Percentiles rank a stretch among this genome's conserved stretches.
Evolutionary conservation across 805 yeast genomes (phyloP).

Genomic region (Wickerhamiella lipophila): DNA sequence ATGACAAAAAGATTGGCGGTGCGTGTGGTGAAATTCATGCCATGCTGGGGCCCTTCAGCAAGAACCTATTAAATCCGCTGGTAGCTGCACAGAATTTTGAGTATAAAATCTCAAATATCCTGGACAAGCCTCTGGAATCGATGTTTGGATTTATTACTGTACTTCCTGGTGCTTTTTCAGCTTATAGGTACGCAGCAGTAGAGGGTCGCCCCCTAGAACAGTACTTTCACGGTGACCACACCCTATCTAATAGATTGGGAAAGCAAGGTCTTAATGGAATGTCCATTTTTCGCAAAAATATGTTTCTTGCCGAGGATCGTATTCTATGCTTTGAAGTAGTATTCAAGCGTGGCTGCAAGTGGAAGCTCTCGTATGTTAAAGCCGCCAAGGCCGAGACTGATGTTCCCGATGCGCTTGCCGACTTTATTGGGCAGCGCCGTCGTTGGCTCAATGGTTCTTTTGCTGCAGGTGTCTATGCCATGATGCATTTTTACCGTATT

Average conservation of each 20-base stretch:
- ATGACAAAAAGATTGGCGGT: slow-evolving; percentile 75
- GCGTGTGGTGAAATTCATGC: slow-evolving; percentile 96
- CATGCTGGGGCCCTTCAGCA: slow-evolving; percentile 51
- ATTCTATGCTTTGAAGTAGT: slow-evolving; percentile 53
- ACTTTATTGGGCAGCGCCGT: slow-evolving; percentile 50
- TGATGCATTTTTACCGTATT: slow-evolving; percentile 43
- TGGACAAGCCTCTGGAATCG: slow-evolving; percentile 92
- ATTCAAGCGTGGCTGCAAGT: slow-evolving; percentile 42
- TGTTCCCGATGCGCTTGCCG: slow-evolving; percentile 51
- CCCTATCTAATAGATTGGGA: slow-evolving; percentile 35
- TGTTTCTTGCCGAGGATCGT: slow-evolving; percentile 61
- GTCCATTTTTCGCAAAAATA: slow-evolving; percentile 51
- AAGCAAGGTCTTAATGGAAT: slow-evolving; percentile 46
- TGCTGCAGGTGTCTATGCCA: slow-evolving; percentile 45
- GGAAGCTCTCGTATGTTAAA: slow-evolving; percentile 53
- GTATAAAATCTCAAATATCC: slow-evolving; percentile 85
- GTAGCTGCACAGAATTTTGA: slow-evolving; percentile 97
- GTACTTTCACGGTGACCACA: slow-evolving; percentile 53
- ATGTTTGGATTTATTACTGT: slow-evolving; percentile 91
- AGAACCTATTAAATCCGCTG: slow-evolving; percentile 59
- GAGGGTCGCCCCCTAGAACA: slow-evolving; percentile 54
- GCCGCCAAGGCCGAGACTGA: slow-evolving; percentile 56
- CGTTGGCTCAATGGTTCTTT: slow-evolving; percentile 62
- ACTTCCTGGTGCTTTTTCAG: slow-evolving; percentile 93
- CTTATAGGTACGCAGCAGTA: slow-evolving; percentile 65